Evolutionary conservation across 768 basidiomycete genomes (phyloP), one percentile per base, ranked within the genome.

Genomic region (Tricholoma terreum): DNA sequence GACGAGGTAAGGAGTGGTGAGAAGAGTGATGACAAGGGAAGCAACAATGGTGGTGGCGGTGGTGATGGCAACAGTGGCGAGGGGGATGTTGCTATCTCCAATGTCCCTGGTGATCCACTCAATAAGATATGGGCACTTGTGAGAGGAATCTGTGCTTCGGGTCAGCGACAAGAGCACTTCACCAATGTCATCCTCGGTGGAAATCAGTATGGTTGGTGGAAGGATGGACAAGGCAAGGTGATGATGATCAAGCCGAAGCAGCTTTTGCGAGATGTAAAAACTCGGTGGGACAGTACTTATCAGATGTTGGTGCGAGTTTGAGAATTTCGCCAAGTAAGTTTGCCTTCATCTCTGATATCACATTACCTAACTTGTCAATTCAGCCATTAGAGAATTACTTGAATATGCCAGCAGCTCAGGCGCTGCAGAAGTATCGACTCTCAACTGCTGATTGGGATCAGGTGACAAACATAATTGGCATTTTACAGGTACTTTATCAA

Each of bases 221-320:
- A 30, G 5, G 38, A 54, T 42, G 27, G 5, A 10, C 0, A 46
- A 3, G 53, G 31, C 9, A 10, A 3, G 10, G 42, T 30, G 11
- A 31, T 31, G 15, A 12, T 12, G 6, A 22, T 46, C 7, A 5
- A 40, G 30, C 42, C 53, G 1, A 42, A 33, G 15, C 22, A 27
- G 5, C 22, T 54, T 8, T 46, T 65, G 1, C 30, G 52, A n/a
- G 62, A 63, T 51, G 62, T 65, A 0, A 57, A 57, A 45, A 63
- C 56, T 1, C 50, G 57, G 8, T 63, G 62, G 62, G 62, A 63
- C 35, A 50, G 48, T 8, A 51, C 60, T 4, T 63, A 55, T 27
- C 52, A 51, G 24, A 63, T 65, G 64, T 24, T 63, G 19, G 43
- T 42, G 9, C 43, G 56, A 14, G 51, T 63, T 40, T 50, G 53